These are phyloP conservation scores for Albizia julibrissin DNA, from an alignment of 306 rosid genomes.

Conservation along the genomic window DNA sequence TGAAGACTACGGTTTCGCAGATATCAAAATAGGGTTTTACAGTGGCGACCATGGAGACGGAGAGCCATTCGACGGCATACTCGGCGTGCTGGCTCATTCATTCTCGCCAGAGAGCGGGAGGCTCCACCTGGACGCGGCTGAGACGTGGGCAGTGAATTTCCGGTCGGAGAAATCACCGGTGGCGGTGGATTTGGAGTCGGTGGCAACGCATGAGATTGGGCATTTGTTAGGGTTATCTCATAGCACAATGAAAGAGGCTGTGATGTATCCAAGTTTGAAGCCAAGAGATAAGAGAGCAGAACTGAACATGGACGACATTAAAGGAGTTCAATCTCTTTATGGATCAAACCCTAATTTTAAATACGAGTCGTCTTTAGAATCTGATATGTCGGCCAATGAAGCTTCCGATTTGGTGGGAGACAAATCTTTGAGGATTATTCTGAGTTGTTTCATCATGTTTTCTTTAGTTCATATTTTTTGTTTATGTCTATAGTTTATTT, in stretches of 20 bases:
- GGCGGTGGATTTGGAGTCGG: constrained; percentile 86
- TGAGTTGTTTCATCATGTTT: not conserved
- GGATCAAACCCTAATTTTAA: constrained; percentile 76
- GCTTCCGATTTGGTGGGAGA: constrained; percentile 34
- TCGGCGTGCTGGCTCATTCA: constrained; percentile 81
- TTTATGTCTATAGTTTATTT: not conserved
- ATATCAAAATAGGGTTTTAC: constrained; percentile 73
- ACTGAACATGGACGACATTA: constrained; percentile 63
- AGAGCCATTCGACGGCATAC: constrained; percentile 80
- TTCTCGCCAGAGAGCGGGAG: constrained; percentile 79
- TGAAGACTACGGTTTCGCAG: constrained; percentile 49
- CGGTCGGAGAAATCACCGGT: constrained; percentile 45
- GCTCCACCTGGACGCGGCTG: constrained; percentile 84
- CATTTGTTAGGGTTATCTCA: constrained; percentile 84
- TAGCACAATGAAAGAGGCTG: constrained; percentile 61
- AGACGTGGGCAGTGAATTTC: constrained; percentile 79
- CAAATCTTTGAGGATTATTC: constrained; percentile 10
- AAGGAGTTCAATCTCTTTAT: constrained; percentile 77
- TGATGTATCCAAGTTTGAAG: constrained; percentile 83
- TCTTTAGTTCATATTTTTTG: constrained; percentile 22
- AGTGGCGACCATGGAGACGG: constrained; percentile 82
- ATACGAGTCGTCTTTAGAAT: constrained; percentile 46
- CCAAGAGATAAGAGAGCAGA: constrained; percentile 68
- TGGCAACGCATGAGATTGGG: constrained; percentile 85
- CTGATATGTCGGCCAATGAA: constrained; percentile 53